These are phyloP conservation scores for Pichia cabralensis DNA, from an alignment of 805 yeast genomes.

Conservation along the genomic window DNA sequence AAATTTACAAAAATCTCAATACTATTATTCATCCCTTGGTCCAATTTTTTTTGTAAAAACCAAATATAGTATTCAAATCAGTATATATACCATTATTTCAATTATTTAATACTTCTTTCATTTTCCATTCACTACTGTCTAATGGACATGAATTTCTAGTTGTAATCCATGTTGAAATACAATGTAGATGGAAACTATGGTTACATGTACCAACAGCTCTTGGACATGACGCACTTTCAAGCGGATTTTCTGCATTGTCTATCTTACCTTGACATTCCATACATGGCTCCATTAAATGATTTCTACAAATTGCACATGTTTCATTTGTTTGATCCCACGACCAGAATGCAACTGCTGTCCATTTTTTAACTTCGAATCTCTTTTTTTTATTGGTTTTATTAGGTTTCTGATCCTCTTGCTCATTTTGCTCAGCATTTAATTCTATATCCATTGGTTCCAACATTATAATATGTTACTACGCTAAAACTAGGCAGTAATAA, in stretches of 20 bases:
- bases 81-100: constrained; percentile 2
- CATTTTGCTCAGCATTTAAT: constrained; percentile 6
- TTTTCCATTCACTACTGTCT: constrained; percentile 82
- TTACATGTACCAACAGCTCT: constrained; percentile 98
- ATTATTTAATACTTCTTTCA: constrained; percentile 22
- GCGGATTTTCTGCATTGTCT: constrained; percentile 41
- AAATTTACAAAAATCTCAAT: too few relatives aligned
- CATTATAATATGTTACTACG: too few relatives aligned
- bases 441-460: constrained; percentile 16
- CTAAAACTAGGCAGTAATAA: too few relatives aligned
- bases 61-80: too few relatives aligned
- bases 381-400: constrained; percentile 46
- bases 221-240: constrained; percentile 50
- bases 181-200: constrained; percentile 97
- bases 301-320: constrained; percentile 96
- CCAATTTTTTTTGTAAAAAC: too few relatives aligned
- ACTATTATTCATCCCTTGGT: too few relatives aligned
- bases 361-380: constrained; percentile 86
- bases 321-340: constrained; percentile 80
- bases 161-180: constrained; percentile 91
- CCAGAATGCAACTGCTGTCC: constrained; percentile 99
- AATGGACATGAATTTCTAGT: constrained; percentile 95
- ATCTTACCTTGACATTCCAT: constrained; percentile 73
- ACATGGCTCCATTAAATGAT: constrained; percentile 97
- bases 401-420: too few relatives aligned